phyloP scores from a whole-genome alignment of 1,284 basidiomycete species.

The Ceratobasidium sp. region DNA sequence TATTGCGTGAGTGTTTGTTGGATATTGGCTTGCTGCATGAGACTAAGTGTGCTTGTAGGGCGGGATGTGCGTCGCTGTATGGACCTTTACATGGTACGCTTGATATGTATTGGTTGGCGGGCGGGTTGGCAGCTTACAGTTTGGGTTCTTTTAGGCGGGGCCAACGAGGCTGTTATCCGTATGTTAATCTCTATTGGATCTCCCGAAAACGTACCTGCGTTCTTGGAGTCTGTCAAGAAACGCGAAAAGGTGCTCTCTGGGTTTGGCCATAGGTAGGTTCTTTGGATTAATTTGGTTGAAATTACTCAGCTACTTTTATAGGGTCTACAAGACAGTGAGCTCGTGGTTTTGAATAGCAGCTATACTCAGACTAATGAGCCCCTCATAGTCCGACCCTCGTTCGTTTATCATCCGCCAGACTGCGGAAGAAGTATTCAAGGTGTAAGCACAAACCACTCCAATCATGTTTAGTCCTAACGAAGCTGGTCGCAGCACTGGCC shows the following conservation, averaged over 20 bases:
- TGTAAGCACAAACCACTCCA: conserved; percentile 63
- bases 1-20: conserved; percentile 68
- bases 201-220: conserved; percentile 82
- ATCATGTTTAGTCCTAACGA: not conserved
- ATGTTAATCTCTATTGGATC: conserved; percentile 88
- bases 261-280: conserved; percentile 80
- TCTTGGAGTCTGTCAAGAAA: conserved; percentile 85
- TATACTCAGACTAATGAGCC: not conserved
- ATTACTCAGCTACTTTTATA: conserved; percentile 51
- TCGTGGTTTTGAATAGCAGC: too few species aligned
- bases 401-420: conserved; percentile 89
- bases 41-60: conserved; percentile 60
- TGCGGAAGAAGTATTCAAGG: conserved; percentile 87
- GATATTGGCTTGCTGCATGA: not conserved
- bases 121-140: not conserved
- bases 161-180: conserved; percentile 89
- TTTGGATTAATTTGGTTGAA: not conserved
- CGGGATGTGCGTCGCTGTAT: conserved; percentile 85
- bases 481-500: conserved; percentile 71
- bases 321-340: conserved; percentile 81
- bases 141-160: conserved; percentile 67
- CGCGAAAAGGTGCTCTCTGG: conserved; percentile 88
- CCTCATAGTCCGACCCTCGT: conserved; percentile 79
- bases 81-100: conserved; percentile 79
- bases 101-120: not conserved